These are phyloP conservation scores for Malus hybrid DNA, from an alignment of 331 rosid genomes.

Conservation along the genomic window DNA sequence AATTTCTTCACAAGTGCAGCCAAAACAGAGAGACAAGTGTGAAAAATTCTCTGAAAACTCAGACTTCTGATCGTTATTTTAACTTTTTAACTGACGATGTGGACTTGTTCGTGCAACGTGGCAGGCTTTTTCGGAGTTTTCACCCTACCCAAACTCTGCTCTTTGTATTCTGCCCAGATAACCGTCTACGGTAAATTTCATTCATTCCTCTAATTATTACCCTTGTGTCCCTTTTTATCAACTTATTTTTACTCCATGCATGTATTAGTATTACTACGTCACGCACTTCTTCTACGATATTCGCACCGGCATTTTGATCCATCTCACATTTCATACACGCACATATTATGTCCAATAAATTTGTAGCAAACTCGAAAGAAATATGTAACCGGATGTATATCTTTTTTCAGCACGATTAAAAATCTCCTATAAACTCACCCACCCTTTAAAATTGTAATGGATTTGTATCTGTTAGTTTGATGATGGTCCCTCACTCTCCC, in stretches of 20 bases:
- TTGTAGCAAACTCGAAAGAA: too few relatives aligned
- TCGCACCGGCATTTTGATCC: too few relatives aligned
- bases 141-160: constrained; percentile 72
- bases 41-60: neutral
- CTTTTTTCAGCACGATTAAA: rapidly evolving
- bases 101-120: constrained; percentile 12
- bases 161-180: constrained; percentile 63
- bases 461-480: too few relatives aligned
- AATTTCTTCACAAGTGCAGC: neutral
- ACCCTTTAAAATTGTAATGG: too few relatives aligned
- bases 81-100: constrained; percentile 23
- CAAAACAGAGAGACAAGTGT: constrained; percentile 4
- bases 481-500: too few relatives aligned
- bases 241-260: neutral
- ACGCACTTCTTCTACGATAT: neutral
- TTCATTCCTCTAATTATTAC: constrained; percentile 11
- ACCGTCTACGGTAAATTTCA: constrained; percentile 64
- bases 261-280: neutral
- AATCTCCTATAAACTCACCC: too few relatives aligned
- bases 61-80: neutral
- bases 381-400: too few relatives aligned
- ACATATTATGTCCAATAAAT: too few relatives aligned
- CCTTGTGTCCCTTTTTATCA: too few relatives aligned
- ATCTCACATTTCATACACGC: too few relatives aligned
- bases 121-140: constrained; percentile 94